Evolutionary conservation across 345 rosid species (phyloP), one percentile per base, ranked within the genome.

Genomic region (Brassica carinata): DNA sequence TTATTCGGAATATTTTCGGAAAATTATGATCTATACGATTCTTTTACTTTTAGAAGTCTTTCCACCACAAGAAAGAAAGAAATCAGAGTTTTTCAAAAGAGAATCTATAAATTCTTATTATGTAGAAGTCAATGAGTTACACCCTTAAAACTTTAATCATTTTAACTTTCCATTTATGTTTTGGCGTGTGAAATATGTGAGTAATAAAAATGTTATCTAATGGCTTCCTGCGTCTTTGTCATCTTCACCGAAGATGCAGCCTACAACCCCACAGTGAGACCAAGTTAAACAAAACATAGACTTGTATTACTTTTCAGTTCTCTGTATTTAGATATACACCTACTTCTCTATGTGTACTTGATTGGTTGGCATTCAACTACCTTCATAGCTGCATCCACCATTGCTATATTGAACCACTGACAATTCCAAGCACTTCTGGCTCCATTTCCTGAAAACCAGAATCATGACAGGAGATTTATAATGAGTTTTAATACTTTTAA

Each of bases 321-420:
- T 69, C 65, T 62, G 51, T 7, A 43, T 59, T 59, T 69, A 11
- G 31, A 43, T 26, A 36, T 36, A 6, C 8, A 36, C 43, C 9
- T 36, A 36, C 5, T 45, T 73, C 30, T 45, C 40, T 58, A 8
- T 7, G 30, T 19, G 11, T 67, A 68, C 4, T 63, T 29, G 17
- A 61, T 61, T 11, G 15, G 40, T 36, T 6, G 40, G 40, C 40
- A 36, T 36, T 36, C 64, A n/a, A 11, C 64, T 85, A 94, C 98
- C 97, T 96, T 87, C 64, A 96, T 79, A 80, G 96, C 97, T 62
- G 85, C 89, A 85, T 96, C 92, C 64, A 96, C 90, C 99, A 96
- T 92, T 63, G 85, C 64, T 55, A 38, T 81, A 87, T 92, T 68
- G 97, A 96, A 63, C 85, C 88, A 57, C 81, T 80, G 23, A 92